Evolutionary conservation across 2,329 filamentous ascomycete genomes (phyloP).

Genomic region (Fusarium sp.): DNA sequence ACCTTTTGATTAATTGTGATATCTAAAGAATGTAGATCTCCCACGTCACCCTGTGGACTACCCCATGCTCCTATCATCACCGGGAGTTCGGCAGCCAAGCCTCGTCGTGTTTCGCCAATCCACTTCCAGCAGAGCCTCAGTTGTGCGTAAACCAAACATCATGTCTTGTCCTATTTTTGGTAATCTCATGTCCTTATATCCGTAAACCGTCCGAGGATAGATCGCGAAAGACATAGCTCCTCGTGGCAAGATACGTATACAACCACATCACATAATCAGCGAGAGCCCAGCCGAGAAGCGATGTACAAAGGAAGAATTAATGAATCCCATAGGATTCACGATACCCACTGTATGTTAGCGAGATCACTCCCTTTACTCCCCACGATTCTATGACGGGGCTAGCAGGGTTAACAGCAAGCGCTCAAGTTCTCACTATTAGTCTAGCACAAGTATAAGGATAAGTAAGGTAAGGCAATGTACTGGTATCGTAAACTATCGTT

Average conservation of each 20-base stretch:
- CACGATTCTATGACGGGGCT: not conserved
- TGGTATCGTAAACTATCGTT: slow-evolving; percentile 49
- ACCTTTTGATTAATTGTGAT: not conserved
- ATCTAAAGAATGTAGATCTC: not conserved
- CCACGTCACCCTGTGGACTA: slow-evolving; percentile 9
- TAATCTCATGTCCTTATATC: not conserved
- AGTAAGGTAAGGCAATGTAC: slow-evolving; percentile 34
- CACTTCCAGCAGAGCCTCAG: slow-evolving; percentile 25
- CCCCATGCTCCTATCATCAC: not conserved
- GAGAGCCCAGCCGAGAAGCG: not conserved
- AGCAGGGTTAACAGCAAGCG: not conserved
- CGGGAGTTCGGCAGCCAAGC: slow-evolving; percentile 3
- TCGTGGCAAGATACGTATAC: not conserved
- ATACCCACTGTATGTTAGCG: slow-evolving; percentile 7
- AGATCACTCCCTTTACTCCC: slow-evolving; percentile 5
- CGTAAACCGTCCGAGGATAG: not conserved
- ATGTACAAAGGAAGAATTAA: not conserved
- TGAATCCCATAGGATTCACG: not conserved
- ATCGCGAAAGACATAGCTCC: not conserved
- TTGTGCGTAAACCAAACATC: slow-evolving; percentile 3
- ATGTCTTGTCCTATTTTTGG: slow-evolving; percentile 19
- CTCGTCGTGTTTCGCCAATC: slow-evolving; percentile 8
- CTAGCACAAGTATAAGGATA: not conserved
- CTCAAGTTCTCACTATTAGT: not conserved
- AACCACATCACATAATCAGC: not conserved